phyloP scores from a whole-genome alignment of 805 yeast genomes.

The Alloascoidea hylecoeti region DNA sequence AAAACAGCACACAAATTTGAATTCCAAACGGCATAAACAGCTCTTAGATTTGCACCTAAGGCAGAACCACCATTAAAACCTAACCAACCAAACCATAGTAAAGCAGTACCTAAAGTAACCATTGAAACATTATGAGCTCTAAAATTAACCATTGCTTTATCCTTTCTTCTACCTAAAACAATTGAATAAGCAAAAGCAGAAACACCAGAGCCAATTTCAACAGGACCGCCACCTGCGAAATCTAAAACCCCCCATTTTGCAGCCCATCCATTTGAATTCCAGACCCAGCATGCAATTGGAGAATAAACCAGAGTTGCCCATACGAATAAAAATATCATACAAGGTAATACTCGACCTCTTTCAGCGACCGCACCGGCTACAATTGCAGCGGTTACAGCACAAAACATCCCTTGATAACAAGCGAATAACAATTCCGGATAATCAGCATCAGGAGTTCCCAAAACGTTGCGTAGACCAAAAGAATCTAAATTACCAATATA shows the following conservation, averaged over 20 bases:
- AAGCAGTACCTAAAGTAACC: conserved; percentile 75
- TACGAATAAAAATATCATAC: conserved; percentile 64
- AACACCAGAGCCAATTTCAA: conserved; percentile 35
- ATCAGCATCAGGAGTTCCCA: conserved; percentile 25
- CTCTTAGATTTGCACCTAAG: conserved; percentile 65
- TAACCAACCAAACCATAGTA: conserved; percentile 93
- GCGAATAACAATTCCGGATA: conserved; percentile 84
- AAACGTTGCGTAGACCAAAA: conserved; percentile 68
- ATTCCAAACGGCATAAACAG: conserved; percentile 84
- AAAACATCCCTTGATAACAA: conserved; percentile 79
- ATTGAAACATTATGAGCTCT: conserved; percentile 92
- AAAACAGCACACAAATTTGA: conserved; percentile 81
- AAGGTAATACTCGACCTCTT: conserved; percentile 80
- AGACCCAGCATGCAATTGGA: conserved; percentile 92
- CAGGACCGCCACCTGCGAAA: conserved; percentile 37
- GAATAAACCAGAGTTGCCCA: conserved; percentile 92
- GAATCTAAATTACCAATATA: conserved; percentile 79
- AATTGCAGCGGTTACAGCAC: conserved; percentile 86
- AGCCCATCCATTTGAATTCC: conserved; percentile 95
- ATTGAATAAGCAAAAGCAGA: conserved; percentile 81
- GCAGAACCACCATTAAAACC: conserved; percentile 92
- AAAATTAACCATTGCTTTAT: conserved; percentile 61
- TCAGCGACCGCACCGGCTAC: conserved; percentile 89
- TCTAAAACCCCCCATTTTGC: conserved; percentile 54
- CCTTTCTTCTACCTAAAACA: conserved; percentile 71